These are phyloP conservation scores for Solanum hybrid DNA, from an alignment of 305 asterid species.

Conservation along the genomic window DNA sequence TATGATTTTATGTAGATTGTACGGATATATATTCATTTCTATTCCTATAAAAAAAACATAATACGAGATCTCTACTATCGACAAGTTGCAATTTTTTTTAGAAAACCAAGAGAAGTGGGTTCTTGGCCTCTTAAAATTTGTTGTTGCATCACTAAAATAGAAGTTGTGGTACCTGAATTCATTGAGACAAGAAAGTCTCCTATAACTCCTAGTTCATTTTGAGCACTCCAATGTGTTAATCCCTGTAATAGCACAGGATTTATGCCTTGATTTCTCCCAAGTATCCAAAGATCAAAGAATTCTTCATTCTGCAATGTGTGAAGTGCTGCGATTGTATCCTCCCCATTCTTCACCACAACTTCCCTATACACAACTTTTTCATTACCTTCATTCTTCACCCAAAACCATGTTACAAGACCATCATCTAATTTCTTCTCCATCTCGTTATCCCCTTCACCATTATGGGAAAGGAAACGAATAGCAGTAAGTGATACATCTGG, in stretches of 20 bases:
- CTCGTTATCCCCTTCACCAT: constrained; percentile 30
- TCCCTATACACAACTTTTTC: constrained; percentile 43
- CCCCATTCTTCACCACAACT: constrained; percentile 60
- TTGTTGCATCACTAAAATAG: constrained; percentile 63
- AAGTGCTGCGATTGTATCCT: constrained; percentile 61
- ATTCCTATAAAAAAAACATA: not conserved
- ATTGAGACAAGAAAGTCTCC: constrained; percentile 60
- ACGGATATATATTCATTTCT: not conserved
- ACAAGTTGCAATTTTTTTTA: not conserved
- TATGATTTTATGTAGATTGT: not conserved
- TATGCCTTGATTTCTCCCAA: constrained; percentile 61
- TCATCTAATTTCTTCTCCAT: constrained; percentile 81
- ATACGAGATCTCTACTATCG: not conserved
- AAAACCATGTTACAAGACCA: constrained; percentile 66
- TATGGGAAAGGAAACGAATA: constrained; percentile 44
- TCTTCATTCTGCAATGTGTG: constrained; percentile 32
- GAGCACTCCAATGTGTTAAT: constrained; percentile 42
- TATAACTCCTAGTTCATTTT: constrained; percentile 61
- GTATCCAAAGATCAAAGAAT: constrained; percentile 51
- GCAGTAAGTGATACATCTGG: constrained; percentile 44
- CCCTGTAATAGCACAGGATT: constrained; percentile 60
- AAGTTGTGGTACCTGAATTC: constrained; percentile 42
- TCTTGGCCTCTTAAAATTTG: constrained; percentile 58
- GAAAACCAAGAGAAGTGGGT: not conserved
- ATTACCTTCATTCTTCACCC: constrained; percentile 79